These are phyloP conservation scores for Populus davidiana DNA, from an alignment of 345 rosid genomes.

Conservation along the genomic window DNA sequence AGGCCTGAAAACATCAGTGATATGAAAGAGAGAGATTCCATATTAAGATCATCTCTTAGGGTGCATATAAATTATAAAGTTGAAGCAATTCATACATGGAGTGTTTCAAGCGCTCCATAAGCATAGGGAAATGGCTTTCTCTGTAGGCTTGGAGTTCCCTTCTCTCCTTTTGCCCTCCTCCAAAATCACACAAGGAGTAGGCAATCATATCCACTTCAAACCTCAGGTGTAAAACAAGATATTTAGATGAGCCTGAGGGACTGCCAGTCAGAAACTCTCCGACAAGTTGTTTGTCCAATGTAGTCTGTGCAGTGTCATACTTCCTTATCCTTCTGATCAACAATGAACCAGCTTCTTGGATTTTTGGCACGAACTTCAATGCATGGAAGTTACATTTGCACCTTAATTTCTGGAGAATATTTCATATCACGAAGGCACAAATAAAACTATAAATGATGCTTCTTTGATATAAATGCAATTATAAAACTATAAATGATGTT, in stretches of 20 bases:
- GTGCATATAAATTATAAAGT: slow-evolving; percentile 3
- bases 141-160: slow-evolving; percentile 79
- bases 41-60: background rate
- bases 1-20: slow-evolving; percentile 35
- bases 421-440: background rate
- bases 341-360: slow-evolving; percentile 61
- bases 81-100: slow-evolving; percentile 39
- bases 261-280: slow-evolving; percentile 45
- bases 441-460: too few relatives aligned
- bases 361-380: slow-evolving; percentile 65
- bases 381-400: slow-evolving; percentile 97
- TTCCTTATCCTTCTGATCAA: slow-evolving; percentile 70
- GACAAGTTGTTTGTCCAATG: slow-evolving; percentile 61
- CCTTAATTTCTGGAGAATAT: slow-evolving; percentile 56
- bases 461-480: background rate
- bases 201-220: slow-evolving; percentile 98
- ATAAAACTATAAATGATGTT: background rate
- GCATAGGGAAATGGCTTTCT: slow-evolving; percentile 76
- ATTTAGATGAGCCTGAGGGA: slow-evolving; percentile 38
- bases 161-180: slow-evolving; percentile 70
- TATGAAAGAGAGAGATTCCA: background rate
- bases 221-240: slow-evolving; percentile 84
- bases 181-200: slow-evolving; percentile 82
- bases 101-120: slow-evolving; percentile 58
- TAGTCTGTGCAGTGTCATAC: slow-evolving; percentile 34